Conservation (phyloP, 2,329 filamentous ascomycete genomes). For the Alternaria gaisen region DNA sequence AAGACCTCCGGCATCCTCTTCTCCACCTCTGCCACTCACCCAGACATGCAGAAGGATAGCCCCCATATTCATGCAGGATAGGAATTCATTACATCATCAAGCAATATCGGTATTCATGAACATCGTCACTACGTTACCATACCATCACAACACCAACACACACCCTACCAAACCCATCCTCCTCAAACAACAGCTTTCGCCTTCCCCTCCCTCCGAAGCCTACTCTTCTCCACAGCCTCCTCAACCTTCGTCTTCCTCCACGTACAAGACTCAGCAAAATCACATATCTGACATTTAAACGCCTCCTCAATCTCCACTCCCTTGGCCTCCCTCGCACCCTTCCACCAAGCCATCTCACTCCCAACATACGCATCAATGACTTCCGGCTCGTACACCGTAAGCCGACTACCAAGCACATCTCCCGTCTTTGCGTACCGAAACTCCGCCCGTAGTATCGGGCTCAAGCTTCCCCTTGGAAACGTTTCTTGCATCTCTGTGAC, state of each 20-base stretch:
- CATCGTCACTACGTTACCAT: no score
- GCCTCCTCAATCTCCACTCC: slow-evolving; percentile 86
- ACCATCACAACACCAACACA: no score
- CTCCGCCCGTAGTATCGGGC: slow-evolving; percentile 65
- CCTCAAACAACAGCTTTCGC: slow-evolving; percentile 38
- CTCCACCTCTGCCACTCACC: no score
- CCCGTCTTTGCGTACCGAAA: slow-evolving; percentile 61
- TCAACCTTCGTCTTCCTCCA: slow-evolving; percentile 79
- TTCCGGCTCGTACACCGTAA: slow-evolving; percentile 71
- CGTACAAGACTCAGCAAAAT: slow-evolving; percentile 79
- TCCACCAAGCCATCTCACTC: slow-evolving; percentile 87
- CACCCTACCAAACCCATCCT: no score
- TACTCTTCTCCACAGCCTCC: slow-evolving; percentile 58
- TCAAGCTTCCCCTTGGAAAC: slow-evolving; percentile 59
- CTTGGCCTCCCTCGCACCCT: slow-evolving; percentile 72
- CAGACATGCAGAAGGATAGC: no score
- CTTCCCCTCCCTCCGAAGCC: slow-evolving; percentile 32
- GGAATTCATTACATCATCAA: accelerated
- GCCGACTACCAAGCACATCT: slow-evolving; percentile 59
- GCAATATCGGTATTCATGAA: no score
- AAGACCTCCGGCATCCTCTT: no score
- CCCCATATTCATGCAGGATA: no score
- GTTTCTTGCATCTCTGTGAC: slow-evolving; percentile 64
- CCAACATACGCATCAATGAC: slow-evolving; percentile 69
- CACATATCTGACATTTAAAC: slow-evolving; percentile 86